Evolutionary conservation across 1,139 yeast genomes (phyloP).

Genomic region (Zhuliangozyma blackwelliae): DNA sequence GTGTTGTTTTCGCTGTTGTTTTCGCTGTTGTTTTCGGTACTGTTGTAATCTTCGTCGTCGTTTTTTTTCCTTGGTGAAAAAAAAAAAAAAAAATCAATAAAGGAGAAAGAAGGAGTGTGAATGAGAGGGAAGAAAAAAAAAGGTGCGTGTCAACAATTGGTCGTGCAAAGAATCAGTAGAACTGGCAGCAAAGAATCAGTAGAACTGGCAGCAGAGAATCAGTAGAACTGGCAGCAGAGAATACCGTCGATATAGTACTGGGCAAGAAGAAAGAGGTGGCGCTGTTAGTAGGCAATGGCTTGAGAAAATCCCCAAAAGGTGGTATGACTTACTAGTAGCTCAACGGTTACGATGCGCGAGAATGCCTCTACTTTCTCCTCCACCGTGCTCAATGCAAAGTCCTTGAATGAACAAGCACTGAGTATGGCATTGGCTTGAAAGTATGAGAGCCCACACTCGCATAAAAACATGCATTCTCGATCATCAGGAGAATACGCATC

Average conservation of each 20-base stretch:
- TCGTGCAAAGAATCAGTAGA: too few species aligned
- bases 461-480: slow-evolving; percentile 4
- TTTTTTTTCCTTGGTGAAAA: too few species aligned
- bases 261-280: slow-evolving; percentile 3
- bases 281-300: slow-evolving; percentile 2
- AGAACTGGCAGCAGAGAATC: too few species aligned
- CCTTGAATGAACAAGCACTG: slow-evolving; percentile 1
- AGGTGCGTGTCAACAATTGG: too few species aligned
- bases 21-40: too few species aligned
- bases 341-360: slow-evolving; percentile 3
- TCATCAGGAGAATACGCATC: background rate
- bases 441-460: slow-evolving; percentile 10
- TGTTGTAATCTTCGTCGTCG: too few species aligned
- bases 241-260: too few species aligned
- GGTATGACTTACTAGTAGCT: slow-evolving; percentile 4
- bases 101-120: background rate
- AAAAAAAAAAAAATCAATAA: too few species aligned
- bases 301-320: slow-evolving; percentile 1
- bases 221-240: too few species aligned
- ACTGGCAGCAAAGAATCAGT: too few species aligned
- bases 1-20: too few species aligned
- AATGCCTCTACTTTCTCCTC: slow-evolving; percentile 5
- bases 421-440: slow-evolving; percentile 7
- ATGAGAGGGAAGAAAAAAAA: background rate
- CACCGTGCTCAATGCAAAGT: slow-evolving; percentile 3